These are phyloP conservation scores for Lecanoromycetidae sp. DNA, from an alignment of 2,329 filamentous ascomycete genomes.

Conservation along the genomic window DNA sequence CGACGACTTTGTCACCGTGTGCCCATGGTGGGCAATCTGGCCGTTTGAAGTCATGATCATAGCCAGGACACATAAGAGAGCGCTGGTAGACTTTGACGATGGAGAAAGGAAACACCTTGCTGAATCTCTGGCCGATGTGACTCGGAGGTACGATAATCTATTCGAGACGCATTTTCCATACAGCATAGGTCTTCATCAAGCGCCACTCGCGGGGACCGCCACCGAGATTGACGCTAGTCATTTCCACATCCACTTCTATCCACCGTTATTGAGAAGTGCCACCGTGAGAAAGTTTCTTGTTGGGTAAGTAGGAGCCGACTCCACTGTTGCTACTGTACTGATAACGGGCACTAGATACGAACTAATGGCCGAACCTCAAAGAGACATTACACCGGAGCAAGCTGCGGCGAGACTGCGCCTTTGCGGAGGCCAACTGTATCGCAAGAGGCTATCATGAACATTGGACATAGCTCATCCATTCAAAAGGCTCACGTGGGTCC, in stretches of 20 bases:
- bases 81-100: constrained; percentile 66
- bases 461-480: too few relatives aligned
- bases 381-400: constrained; percentile 95
- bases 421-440: constrained; percentile 73
- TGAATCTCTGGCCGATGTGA: constrained; percentile 75
- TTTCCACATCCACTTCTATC: constrained; percentile 97
- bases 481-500: too few relatives aligned
- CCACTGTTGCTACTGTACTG: neutral
- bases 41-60: constrained; percentile 91
- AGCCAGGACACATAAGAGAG: constrained; percentile 69
- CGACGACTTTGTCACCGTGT: constrained; percentile 68
- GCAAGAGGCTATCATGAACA: constrained; percentile 58
- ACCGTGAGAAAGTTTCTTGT: constrained; percentile 94
- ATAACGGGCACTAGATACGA: constrained; percentile 49
- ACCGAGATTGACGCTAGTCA: constrained; percentile 82
- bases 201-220: constrained; percentile 66
- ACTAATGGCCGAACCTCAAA: constrained; percentile 91
- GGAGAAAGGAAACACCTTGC: constrained; percentile 63
- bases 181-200: constrained; percentile 93
- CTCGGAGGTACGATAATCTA: constrained; percentile 86
- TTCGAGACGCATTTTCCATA: constrained; percentile 97
- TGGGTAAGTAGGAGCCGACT: constrained; percentile 39
- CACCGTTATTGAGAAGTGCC: constrained; percentile 78
- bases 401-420: constrained; percentile 64
- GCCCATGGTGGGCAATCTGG: constrained; percentile 97